Evolutionary conservation across 441 rosid genomes (phyloP).

Genomic region (Francoa sonchifolia): DNA sequence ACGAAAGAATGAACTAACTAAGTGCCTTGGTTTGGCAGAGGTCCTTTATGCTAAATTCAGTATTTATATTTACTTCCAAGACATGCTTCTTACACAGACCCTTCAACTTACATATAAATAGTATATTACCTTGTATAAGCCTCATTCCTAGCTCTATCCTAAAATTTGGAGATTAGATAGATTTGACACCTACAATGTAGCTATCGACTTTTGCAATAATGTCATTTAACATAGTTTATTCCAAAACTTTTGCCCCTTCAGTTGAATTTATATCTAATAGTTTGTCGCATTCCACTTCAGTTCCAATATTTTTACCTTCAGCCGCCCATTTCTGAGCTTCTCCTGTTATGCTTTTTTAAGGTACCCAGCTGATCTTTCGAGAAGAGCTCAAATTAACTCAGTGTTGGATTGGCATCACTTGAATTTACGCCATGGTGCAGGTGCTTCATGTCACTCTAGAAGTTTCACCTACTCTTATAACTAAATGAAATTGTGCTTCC

Average conservation of each 20-base stretch:
- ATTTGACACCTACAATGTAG: no score
- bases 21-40: no score
- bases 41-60: no score
- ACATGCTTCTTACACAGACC: not conserved
- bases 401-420: conserved; percentile 92
- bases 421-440: conserved; percentile 67
- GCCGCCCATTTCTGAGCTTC: conserved; percentile 2
- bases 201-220: not conserved
- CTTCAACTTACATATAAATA: not conserved
- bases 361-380: conserved; percentile 77
- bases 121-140: not conserved
- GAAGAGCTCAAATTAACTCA: conserved; percentile 71
- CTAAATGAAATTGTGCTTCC: no score
- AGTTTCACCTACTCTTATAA: no score
- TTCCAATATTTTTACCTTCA: not conserved
- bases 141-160: no score
- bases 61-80: not conserved
- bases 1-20: no score
- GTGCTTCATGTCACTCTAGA: conserved; percentile 23
- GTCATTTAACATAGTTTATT: not conserved
- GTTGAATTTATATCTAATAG: not conserved
- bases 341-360: conserved; percentile 23
- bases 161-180: no score
- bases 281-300: conserved; percentile 1
- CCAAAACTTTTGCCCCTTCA: not conserved